These are phyloP conservation scores for Bromus sterilis DNA, from an alignment of 176 grass and related monocot genomes.

Conservation along the genomic window DNA sequence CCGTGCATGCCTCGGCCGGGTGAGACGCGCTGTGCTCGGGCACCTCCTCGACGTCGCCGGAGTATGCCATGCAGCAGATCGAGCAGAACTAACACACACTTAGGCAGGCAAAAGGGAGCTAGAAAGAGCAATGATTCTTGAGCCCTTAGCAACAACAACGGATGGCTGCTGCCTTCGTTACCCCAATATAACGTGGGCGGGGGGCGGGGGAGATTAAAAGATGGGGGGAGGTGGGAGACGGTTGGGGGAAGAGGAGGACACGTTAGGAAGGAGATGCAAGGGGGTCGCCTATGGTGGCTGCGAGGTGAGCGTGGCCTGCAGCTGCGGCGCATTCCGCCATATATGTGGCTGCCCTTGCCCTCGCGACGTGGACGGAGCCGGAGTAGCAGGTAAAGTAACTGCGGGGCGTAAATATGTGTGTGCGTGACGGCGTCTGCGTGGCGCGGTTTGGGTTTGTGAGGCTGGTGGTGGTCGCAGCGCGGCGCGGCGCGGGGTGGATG, in stretches of 20 bases:
- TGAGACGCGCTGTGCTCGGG: background rate
- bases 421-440: background rate
- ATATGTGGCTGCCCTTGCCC: slow-evolving; percentile 36
- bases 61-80: slow-evolving; percentile 23
- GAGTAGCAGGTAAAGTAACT: background rate
- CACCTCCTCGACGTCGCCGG: slow-evolving; percentile 14
- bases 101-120: background rate
- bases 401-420: background rate
- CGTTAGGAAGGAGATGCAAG: slow-evolving; percentile 10
- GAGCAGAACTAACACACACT: background rate
- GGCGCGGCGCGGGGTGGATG: slow-evolving; percentile 1
- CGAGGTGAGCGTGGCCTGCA: slow-evolving; percentile 44
- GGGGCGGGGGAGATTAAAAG: background rate
- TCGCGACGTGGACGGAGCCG: slow-evolving; percentile 29
- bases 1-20: background rate
- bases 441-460: slow-evolving; percentile 5
- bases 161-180: background rate
- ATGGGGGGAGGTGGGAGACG: slow-evolving; percentile 26
- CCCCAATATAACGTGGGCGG: slow-evolving; percentile 3
- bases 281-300: slow-evolving; percentile 30
- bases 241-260: slow-evolving; percentile 39
- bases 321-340: background rate
- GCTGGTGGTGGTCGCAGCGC: no score
- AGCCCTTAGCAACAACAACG: slow-evolving; percentile 7
- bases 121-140: background rate